Evolutionary conservation across 208 protist species (phyloP).

Genomic region (Wallacemonas sp.): DNA sequence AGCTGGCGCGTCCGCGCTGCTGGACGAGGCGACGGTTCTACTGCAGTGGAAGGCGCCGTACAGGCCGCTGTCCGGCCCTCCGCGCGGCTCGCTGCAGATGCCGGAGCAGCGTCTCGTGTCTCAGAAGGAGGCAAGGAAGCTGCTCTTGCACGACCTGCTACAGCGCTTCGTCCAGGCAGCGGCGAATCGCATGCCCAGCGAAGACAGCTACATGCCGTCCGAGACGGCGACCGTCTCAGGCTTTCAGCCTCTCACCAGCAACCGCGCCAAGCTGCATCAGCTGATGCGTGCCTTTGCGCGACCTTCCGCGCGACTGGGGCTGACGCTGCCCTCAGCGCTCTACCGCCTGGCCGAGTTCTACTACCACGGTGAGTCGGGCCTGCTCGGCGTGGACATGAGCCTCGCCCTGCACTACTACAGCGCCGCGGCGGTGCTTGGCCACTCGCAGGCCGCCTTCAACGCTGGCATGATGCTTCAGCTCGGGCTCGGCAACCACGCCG

Average conservation of each 20-base stretch:
- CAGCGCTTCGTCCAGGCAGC: slow-evolving; percentile 18
- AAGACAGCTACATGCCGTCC: background rate
- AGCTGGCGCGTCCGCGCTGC: background rate
- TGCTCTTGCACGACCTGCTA: slow-evolving; percentile 54
- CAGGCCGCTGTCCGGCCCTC: background rate
- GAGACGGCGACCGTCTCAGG: background rate
- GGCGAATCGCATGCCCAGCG: background rate
- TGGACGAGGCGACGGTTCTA: background rate
- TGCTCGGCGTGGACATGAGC: slow-evolving; percentile 45
- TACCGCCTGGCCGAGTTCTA: slow-evolving; percentile 71
- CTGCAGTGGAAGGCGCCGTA: slow-evolving; percentile 12
- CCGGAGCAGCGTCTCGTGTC: slow-evolving; percentile 28
- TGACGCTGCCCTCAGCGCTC: slow-evolving; percentile 3
- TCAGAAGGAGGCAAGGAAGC: slow-evolving; percentile 40
- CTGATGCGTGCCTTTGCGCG: background rate
- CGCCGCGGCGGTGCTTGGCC: slow-evolving; percentile 29
- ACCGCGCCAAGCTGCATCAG: too few species aligned
- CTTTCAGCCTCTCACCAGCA: too few species aligned
- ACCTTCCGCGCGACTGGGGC: background rate
- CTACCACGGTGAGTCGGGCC: slow-evolving; percentile 58
- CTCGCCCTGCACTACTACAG: slow-evolving; percentile 66
- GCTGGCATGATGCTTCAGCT: slow-evolving; percentile 72
- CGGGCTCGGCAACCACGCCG: slow-evolving; percentile 27
- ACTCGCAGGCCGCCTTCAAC: slow-evolving; percentile 59
- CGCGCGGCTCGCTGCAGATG: background rate